phyloP scores from a whole-genome alignment of 768 basidiomycete genomes.

The Phlegmacium glaucopus region DNA sequence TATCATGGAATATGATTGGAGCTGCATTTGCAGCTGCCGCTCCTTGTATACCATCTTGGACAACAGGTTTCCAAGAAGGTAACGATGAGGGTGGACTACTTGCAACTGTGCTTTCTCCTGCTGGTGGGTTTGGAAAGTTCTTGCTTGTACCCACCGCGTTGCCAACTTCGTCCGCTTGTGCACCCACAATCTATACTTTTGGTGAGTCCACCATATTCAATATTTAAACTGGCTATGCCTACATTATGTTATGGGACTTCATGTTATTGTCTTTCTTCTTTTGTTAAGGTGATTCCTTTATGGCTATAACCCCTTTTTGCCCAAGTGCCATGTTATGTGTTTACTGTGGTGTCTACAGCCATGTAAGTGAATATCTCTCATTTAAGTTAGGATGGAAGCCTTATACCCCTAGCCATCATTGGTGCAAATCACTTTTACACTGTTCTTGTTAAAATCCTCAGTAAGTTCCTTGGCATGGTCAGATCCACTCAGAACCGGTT shows the following conservation, averaged over 20 bases:
- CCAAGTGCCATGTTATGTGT: conserved; percentile 64
- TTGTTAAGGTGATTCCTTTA: conserved; percentile 52
- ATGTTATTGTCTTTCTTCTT: not conserved
- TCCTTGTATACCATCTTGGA: conserved; percentile 53
- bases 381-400: conserved; percentile 28
- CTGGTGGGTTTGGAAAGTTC: conserved; percentile 66
- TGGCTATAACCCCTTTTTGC: conserved; percentile 56
- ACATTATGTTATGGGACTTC: not conserved
- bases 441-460: conserved; percentile 63
- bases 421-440: conserved; percentile 64
- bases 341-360: conserved; percentile 59
- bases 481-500: too few species aligned
- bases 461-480: conserved; percentile 41
- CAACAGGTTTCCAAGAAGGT: conserved; percentile 45
- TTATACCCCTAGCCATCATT: conserved; percentile 67
- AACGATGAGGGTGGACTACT: conserved; percentile 64
- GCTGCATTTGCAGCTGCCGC: conserved; percentile 63
- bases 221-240: not conserved
- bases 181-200: conserved; percentile 76
- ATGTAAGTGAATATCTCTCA: conserved; percentile 42
- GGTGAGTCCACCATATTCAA: conserved; percentile 27
- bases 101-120: conserved; percentile 56
- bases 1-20: conserved; percentile 52
- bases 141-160: conserved; percentile 71
- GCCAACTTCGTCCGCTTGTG: conserved; percentile 70